These are phyloP conservation scores for Tolypocladium capitatum DNA, from an alignment of 2,329 filamentous ascomycete species.

Conservation along the genomic window DNA sequence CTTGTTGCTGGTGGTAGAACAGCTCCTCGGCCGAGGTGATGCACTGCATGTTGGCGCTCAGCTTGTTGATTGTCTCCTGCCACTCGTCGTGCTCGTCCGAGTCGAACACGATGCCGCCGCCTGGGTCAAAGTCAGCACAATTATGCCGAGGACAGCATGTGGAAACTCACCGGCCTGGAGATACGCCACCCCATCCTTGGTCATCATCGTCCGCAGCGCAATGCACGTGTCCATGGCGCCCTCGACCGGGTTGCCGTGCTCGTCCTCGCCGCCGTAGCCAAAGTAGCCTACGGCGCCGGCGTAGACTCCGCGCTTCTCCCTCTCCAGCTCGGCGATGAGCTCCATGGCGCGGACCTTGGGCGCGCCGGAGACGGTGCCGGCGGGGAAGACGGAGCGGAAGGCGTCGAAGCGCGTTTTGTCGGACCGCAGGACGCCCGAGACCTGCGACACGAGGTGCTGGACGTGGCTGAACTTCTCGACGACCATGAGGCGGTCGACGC, in stretches of 20 bases:
- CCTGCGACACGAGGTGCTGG: slow-evolving; percentile 91
- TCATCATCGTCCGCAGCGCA: slow-evolving; percentile 79
- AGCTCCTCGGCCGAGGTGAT: slow-evolving; percentile 70
- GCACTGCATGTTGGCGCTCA: slow-evolving; percentile 78
- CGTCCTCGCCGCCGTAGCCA: slow-evolving; percentile 64
- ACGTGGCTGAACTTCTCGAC: slow-evolving; percentile 94
- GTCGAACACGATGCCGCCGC: slow-evolving; percentile 88
- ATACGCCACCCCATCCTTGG: slow-evolving; percentile 84
- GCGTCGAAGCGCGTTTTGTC: slow-evolving; percentile 88
- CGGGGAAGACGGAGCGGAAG: slow-evolving; percentile 92
- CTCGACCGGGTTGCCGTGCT: slow-evolving; percentile 49
- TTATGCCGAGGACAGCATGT: neutral
- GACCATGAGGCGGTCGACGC: slow-evolving; percentile 88
- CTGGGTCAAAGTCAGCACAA: slow-evolving; percentile 17
- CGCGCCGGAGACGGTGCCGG: slow-evolving; percentile 87
- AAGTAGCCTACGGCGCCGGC: slow-evolving; percentile 96
- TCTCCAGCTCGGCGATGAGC: slow-evolving; percentile 85
- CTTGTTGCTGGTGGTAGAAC: slow-evolving; percentile 25
- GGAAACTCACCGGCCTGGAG: slow-evolving; percentile 54
- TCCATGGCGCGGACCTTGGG: slow-evolving; percentile 97
- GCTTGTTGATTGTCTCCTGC: slow-evolving; percentile 91
- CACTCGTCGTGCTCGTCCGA: slow-evolving; percentile 86
- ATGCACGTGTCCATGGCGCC: slow-evolving; percentile 86
- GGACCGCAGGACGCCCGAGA: slow-evolving; percentile 73
- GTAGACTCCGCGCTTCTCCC: slow-evolving; percentile 89